These are phyloP conservation scores for Fusarium devonianum DNA, from an alignment of 2,329 filamentous ascomycete genomes.

Conservation along the genomic window DNA sequence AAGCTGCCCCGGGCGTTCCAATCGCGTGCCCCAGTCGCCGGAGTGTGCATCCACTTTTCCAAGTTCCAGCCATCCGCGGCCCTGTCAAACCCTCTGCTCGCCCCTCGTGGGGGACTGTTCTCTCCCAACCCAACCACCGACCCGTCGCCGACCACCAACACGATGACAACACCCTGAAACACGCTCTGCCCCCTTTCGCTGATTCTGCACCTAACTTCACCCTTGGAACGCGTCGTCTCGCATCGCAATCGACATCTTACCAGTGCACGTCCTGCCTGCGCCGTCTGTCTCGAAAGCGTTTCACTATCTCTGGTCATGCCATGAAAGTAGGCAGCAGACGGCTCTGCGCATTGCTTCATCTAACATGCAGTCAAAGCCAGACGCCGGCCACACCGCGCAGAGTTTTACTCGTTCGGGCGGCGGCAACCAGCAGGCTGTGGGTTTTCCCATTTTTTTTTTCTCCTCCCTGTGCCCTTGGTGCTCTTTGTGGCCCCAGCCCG, in stretches of 20 bases:
- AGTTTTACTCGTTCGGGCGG: slow-evolving; percentile 25
- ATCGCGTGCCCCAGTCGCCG: slow-evolving; percentile 30
- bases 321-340: slow-evolving; percentile 9
- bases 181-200: slow-evolving; percentile 38
- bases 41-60: slow-evolving; percentile 32
- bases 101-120: slow-evolving; percentile 38
- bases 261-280: slow-evolving; percentile 2
- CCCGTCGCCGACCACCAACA: slow-evolving; percentile 34
- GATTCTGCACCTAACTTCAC: slow-evolving; percentile 22
- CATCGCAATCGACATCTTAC: slow-evolving; percentile 6
- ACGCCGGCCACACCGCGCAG: slow-evolving; percentile 27
- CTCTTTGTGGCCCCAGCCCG: slow-evolving; percentile 24
- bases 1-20: too few species aligned
- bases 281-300: slow-evolving; percentile 33
- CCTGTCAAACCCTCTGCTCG: slow-evolving; percentile 40
- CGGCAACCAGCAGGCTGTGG: slow-evolving; percentile 30
- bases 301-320: slow-evolving; percentile 28
- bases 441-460: slow-evolving; percentile 36
- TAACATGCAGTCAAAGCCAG: slow-evolving; percentile 16
- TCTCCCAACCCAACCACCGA: slow-evolving; percentile 34
- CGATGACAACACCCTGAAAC: slow-evolving; percentile 39
- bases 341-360: slow-evolving; percentile 5
- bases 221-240: slow-evolving; percentile 32
- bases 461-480: slow-evolving; percentile 22
- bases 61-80: slow-evolving; percentile 32